Percentiles rank a stretch among this genome's conserved stretches.
Conservation (phyloP, 2,329 filamentous ascomycete genomes). For the Trichoderma afroharzianum region DNA sequence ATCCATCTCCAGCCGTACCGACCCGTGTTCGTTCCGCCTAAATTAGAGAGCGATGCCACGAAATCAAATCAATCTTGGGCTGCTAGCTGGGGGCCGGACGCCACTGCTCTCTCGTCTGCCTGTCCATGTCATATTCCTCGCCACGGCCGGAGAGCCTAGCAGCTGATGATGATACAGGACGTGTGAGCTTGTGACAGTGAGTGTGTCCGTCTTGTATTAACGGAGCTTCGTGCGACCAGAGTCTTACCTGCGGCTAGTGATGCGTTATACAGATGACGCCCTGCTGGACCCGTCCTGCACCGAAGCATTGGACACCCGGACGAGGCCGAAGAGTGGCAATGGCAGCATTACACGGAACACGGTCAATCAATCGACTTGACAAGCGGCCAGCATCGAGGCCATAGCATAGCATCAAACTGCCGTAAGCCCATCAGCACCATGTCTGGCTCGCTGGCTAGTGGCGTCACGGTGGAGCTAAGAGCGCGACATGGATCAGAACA, state of each 20-base stretch:
- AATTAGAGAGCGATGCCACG: background rate
- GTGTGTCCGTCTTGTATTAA: background rate
- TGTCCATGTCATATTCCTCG: background rate
- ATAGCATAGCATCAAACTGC: background rate
- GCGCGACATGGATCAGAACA: background rate
- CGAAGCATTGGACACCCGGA: background rate
- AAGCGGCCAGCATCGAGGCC: background rate
- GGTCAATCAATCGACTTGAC: background rate
- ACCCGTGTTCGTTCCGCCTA: background rate
- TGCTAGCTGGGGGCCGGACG: background rate
- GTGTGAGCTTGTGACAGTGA: background rate
- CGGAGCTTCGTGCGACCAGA: background rate
- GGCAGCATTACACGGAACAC: background rate
- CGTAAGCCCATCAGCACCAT: slow-evolving; percentile 15
- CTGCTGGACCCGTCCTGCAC: background rate
- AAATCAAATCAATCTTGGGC: background rate
- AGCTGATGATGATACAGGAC: background rate
- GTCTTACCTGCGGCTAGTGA: background rate
- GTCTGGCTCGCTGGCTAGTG: slow-evolving; percentile 5
- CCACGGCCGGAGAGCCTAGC: slow-evolving; percentile 2
- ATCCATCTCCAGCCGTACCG: background rate
- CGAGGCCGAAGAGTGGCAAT: background rate
- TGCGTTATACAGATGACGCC: background rate
- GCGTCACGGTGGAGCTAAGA: slow-evolving; percentile 7
- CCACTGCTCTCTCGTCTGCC: background rate